Evolutionary conservation across 768 basidiomycete genomes (phyloP), one percentile per base, ranked within the genome.

Genomic region (Kwoniella pini): DNA sequence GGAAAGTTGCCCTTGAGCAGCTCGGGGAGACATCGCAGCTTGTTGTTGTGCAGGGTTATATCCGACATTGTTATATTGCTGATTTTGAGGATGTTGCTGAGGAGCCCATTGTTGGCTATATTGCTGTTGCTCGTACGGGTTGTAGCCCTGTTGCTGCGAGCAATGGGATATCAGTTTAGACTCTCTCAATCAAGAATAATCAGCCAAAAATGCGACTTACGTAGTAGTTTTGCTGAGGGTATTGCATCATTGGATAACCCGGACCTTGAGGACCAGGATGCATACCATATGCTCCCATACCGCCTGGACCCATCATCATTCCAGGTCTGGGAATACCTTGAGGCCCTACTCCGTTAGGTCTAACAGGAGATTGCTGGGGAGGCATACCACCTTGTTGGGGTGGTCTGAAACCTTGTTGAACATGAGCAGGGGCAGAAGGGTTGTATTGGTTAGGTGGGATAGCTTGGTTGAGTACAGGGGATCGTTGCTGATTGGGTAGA

Each of bases 381-480:
- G 51, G 44, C 42, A 57, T 58, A 43, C 60, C 59, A 19, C 60
- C 53, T 49, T 58, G 62, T 49, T 58, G 62, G 19, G 66, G 68
- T 5, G 67, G 69, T 46, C 69, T 56, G 55, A 70, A 71, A 15
- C 67, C 64, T 43, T 70, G 71, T 52, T 64, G 68, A 24, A 68
- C 52, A 46, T 69, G 66, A 19, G 69, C 57, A n/a, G 53, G 60
- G 30, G 24, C 39, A 31, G 55, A 49, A 39, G 64, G 64, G 55
- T 64, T 68, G 59, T 59, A 66, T 31, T 62, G 60, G 24, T 42
- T 43, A 22, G 60, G 62, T 22, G 60, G 61, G 52, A 68, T 63
- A 38, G 64, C 60, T 43, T 68, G 67, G 39, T 40, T 42, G 38
- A 67, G 57, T 26, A 67, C 57, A 26, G 69, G 71, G 19, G 71